phyloP scores from a whole-genome alignment of 129 eudicot species.

The Helianthus annuus region HanXRQr2.0-SUNRISE NC_035446.2:35549531-35550030 shows the following conservation, averaged over 20 bases:
- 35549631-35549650: not conserved
- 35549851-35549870: not conserved
- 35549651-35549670: not conserved
- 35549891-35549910: slow-evolving; percentile 50
- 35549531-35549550: slow-evolving; percentile 95
- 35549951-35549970: slow-evolving; percentile 64
- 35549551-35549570: slow-evolving; percentile 62
- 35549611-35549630: slow-evolving; percentile 4
- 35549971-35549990: slow-evolving; percentile 45
- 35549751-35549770: slow-evolving; percentile 92
- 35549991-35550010: slow-evolving; percentile 4
- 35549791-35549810: slow-evolving; percentile 66
- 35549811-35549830: slow-evolving; percentile 17
- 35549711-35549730: slow-evolving; percentile 68
- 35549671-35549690: slow-evolving; percentile 79
- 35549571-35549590: slow-evolving; percentile 89
- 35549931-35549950: slow-evolving; percentile 79
- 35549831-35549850: not conserved
- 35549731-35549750: slow-evolving; percentile 82
- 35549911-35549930: slow-evolving; percentile 67
- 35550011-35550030: not conserved
- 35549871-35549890: not conserved
- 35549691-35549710: slow-evolving; percentile 87
- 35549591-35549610: slow-evolving; percentile 95
- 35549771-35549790: slow-evolving; percentile 81